Evolutionary conservation across 768 basidiomycete genomes (phyloP).

Genomic region (Lentinula raphanica): DNA sequence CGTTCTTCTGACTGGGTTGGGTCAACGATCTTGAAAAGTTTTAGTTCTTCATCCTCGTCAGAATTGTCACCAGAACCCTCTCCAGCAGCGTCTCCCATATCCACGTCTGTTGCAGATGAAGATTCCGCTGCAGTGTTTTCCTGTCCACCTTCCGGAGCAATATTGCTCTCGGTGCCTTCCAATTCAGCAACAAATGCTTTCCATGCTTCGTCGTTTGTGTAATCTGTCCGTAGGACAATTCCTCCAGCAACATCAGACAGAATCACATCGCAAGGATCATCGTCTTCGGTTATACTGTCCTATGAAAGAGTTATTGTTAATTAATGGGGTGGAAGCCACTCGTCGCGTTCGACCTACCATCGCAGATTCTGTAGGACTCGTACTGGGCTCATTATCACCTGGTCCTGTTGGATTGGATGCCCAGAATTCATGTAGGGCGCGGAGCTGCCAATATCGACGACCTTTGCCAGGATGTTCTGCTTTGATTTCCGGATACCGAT

Average conservation of each 20-base stretch:
- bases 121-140: slow-evolving; percentile 20
- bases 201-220: slow-evolving; percentile 65
- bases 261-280: slow-evolving; percentile 49
- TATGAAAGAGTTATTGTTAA: background rate
- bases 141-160: slow-evolving; percentile 27
- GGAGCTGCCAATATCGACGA: slow-evolving; percentile 51
- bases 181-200: slow-evolving; percentile 44
- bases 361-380: slow-evolving; percentile 11
- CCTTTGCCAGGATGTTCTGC: slow-evolving; percentile 45
- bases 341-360: background rate
- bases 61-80: slow-evolving; percentile 26
- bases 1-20: slow-evolving; percentile 38
- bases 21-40: slow-evolving; percentile 48
- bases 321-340: background rate
- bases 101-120: slow-evolving; percentile 10
- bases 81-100: slow-evolving; percentile 29
- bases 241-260: slow-evolving; percentile 48
- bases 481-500: slow-evolving; percentile 39
- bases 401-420: slow-evolving; percentile 14
- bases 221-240: slow-evolving; percentile 70
- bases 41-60: slow-evolving; percentile 24
- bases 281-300: slow-evolving; percentile 30
- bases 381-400: background rate
- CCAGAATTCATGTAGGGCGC: slow-evolving; percentile 50
- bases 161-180: slow-evolving; percentile 52